Conservation (phyloP, 2,329 filamentous ascomycete species). For the Myriangium duriaei region DNA sequence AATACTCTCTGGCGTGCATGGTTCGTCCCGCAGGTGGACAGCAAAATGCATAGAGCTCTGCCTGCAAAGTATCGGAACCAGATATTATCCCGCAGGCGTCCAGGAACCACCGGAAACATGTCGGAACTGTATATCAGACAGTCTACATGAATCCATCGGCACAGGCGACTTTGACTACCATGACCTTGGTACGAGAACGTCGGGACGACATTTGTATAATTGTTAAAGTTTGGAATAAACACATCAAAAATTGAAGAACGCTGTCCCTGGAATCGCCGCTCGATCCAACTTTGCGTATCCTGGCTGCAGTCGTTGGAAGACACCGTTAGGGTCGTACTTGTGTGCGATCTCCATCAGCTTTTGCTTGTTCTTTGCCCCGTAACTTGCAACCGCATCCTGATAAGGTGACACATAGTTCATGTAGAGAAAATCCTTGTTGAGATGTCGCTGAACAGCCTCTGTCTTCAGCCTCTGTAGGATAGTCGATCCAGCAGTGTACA, state of each 20-base stretch:
- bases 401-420: slow-evolving; percentile 14
- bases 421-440: slow-evolving; percentile 12
- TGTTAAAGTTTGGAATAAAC: no score
- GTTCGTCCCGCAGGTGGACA: no score
- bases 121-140: no score
- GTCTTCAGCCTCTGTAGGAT: slow-evolving; percentile 8
- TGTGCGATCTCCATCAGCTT: slow-evolving; percentile 11
- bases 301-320: slow-evolving; percentile 16
- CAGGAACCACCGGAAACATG: no score
- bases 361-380: slow-evolving; percentile 14
- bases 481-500: slow-evolving; percentile 11
- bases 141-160: no score
- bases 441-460: slow-evolving; percentile 4
- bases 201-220: no score
- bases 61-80: no score
- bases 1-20: background rate
- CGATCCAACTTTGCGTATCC: slow-evolving; percentile 15
- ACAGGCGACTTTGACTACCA: no score
- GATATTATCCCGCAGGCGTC: no score
- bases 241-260: slow-evolving; percentile 2
- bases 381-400: slow-evolving; percentile 15
- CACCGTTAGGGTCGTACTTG: slow-evolving; percentile 14
- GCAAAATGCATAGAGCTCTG: no score
- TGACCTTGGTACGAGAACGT: no score
- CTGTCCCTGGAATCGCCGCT: background rate